Conservation (phyloP, 108 stramenopile species). For the Mayamaea pseudoterrestris region DNA sequence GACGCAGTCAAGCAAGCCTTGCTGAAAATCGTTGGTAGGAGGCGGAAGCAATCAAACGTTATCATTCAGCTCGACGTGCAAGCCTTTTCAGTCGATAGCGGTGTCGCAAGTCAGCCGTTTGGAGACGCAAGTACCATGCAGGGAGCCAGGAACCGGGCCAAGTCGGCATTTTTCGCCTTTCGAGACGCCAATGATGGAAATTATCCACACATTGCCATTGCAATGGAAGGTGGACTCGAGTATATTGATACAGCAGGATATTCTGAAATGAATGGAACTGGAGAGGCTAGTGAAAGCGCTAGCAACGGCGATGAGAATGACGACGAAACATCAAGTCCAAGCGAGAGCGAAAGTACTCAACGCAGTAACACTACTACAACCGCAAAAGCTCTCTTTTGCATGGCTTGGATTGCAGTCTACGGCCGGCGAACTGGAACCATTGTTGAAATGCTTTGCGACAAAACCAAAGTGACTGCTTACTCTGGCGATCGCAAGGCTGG, state of each 20-base stretch:
- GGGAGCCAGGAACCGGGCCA: slow-evolving; percentile 80
- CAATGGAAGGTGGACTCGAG: slow-evolving; percentile 90
- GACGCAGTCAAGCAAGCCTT: slow-evolving; percentile 56
- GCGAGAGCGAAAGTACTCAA: slow-evolving; percentile 2
- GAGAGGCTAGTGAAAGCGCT: no score
- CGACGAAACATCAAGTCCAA: slow-evolving; percentile 2
- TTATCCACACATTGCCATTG: slow-evolving; percentile 60
- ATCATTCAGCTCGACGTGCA: slow-evolving; percentile 23
- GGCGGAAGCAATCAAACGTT: not conserved
- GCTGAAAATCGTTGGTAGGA: no score
- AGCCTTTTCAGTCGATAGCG: slow-evolving; percentile 40
- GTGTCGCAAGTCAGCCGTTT: slow-evolving; percentile 82
- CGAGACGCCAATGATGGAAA: slow-evolving; percentile 9
- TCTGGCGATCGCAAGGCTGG: slow-evolving; percentile 8
- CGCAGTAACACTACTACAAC: not conserved
- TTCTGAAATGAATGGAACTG: slow-evolving; percentile 1
- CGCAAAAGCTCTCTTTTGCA: slow-evolving; percentile 50
- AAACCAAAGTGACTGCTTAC: not conserved
- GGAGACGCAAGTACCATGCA: slow-evolving; percentile 72
- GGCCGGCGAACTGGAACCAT: slow-evolving; percentile 24
- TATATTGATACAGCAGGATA: slow-evolving; percentile 6
- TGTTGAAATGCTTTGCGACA: slow-evolving; percentile 13
- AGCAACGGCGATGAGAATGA: slow-evolving; percentile 6
- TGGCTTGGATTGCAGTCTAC: slow-evolving; percentile 89
- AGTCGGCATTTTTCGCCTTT: slow-evolving; percentile 37